Base-by-base conservation (phyloP, 805 yeast species). In the Candida coquimbonensis region DNA sequence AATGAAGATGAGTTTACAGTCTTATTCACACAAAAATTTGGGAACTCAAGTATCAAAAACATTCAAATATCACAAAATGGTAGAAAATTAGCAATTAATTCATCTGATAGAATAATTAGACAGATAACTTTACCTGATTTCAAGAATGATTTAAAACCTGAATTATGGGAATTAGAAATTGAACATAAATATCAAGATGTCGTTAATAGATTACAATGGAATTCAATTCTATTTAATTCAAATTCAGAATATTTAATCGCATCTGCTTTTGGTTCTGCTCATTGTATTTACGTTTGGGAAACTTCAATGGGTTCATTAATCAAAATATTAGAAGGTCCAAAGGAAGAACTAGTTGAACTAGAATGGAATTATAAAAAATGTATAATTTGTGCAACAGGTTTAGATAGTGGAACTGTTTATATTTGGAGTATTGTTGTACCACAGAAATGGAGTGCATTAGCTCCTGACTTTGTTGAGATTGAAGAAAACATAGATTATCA, bases 401-500 rank as follows among this genome's bases (percentile, higher is more conserved):
- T 87, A 45, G 98, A 90, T 57, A 72, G 86, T 31, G 97, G 97
- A 1, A 71, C 79, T 35, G 75, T 90, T 2, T 89, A 86, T 59
- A 60, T 85, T 36, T 91, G 97, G 96, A 77, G 83, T 42, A 75
- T 87, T 9, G 76, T 77, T 36, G 78, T 86, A 19, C 95, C 96
- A 1, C 96, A 89, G 56, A 85, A 87, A 65, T 90, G 98, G 98
- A 84, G 95, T 63, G 95, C 97, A 1, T 69, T 90, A 55, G 97
- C 97, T 0, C 97, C 97, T 1, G 98, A 91, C 62, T 90, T 91
- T 61, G 95, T 85, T 40, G 97, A 90, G 62, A 82, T 90, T 38
- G 96, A 90, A 59, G 96, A 89, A 57, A 91, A 89, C 58, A 83
- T 87, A 9, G 88, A 85, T 47, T 90, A 91, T 59, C 79, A 80